Base-by-base conservation (phyloP, 2,329 filamentous ascomycete species). In the Fusarium vanettenii region DNA sequence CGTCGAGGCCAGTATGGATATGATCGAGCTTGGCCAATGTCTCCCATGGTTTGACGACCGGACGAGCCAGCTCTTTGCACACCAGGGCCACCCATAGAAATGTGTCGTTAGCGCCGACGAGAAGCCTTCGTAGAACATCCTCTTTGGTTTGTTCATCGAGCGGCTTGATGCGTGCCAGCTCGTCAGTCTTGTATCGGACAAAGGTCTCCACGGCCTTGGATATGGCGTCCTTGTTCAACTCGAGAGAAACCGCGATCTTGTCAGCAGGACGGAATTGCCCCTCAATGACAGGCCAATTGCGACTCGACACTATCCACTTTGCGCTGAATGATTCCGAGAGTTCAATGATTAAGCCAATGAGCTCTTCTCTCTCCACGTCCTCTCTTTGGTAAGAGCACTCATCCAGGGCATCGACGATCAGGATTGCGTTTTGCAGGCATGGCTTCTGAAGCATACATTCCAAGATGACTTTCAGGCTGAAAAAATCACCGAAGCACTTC, bases 381-480 rank as follows among this genome's bases (percentile, higher is more conserved):
- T 57, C 8, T 25, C 9, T 25, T 16, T 27, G n/a, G 7, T 45
- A 52, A 10, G 60, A 71, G 39, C 85, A 87, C 73, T 88, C 86
- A 66, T 89, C 86, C 1, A 88, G 83, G 1, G 85, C 86, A 75
- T 88, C 85, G 50, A 89, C 76, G 14, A 87, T 68, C 6, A 89
- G 61, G 69, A 80, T 80, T 0, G 78, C 79, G 0, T 14, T 69
- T 7, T 39, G 5, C 4, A 70, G 1, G 10, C 75, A 18, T 4
- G 63, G 7, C 14, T 76, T 4, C 70, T 64, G 1, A 2, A 89
- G 66, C 13, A 89, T 85, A 5, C 75, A 70, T 1, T 18, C 69
- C 1, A 89, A 81, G 6, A 88, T 83, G 2, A 80, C 66, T 0
- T 74, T 80, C 8, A 89, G 60, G 1, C 81, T 79, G 78, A 85